These are phyloP conservation scores for Aspergillus pseudoglaucus DNA, from an alignment of 2,329 filamentous ascomycete species.

Conservation along the genomic window DNA sequence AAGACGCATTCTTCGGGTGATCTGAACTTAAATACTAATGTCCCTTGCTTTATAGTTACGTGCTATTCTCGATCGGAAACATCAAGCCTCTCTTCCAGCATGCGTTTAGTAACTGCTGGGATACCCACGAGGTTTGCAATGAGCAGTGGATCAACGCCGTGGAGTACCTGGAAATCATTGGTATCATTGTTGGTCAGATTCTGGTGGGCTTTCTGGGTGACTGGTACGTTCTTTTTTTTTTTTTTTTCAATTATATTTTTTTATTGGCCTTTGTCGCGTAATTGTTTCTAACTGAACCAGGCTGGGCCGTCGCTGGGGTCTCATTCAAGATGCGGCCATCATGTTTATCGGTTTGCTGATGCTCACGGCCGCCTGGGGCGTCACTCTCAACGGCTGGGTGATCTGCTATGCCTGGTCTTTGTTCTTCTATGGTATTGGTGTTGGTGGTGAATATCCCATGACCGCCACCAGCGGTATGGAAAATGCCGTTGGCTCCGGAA, in stretches of 20 bases:
- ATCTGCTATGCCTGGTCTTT: constrained; percentile 94
- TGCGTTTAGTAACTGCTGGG: constrained; percentile 76
- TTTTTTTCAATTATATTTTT: constrained; percentile 2
- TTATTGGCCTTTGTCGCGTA: not conserved
- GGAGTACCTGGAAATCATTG: constrained; percentile 85
- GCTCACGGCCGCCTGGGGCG: constrained; percentile 85
- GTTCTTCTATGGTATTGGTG: constrained; percentile 74
- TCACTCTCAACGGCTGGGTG: constrained; percentile 84
- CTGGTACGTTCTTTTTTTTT: constrained; percentile 40
- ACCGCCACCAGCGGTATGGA: constrained; percentile 95
- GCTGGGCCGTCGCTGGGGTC: constrained; percentile 87
- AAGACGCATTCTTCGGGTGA: not conserved
- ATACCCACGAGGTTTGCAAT: constrained; percentile 58
- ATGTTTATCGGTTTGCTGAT: constrained; percentile 92
- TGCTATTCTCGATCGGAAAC: constrained; percentile 95
- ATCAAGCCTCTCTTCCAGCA: constrained; percentile 72
- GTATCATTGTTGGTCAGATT: constrained; percentile 92
- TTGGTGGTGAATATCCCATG: constrained; percentile 83
- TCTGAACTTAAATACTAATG: not conserved
- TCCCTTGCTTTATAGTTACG: constrained; percentile 55
- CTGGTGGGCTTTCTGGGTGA: constrained; percentile 74
- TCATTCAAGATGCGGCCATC: constrained; percentile 89
- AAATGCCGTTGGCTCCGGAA: constrained; percentile 77
- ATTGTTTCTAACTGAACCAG: constrained; percentile 34
- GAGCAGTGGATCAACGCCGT: constrained; percentile 76